Evolutionary conservation across 164 flowering plant genomes (phyloP), one percentile per base, ranked within the genome.

Genomic region (Magnolia kwangsiensis): DNA sequence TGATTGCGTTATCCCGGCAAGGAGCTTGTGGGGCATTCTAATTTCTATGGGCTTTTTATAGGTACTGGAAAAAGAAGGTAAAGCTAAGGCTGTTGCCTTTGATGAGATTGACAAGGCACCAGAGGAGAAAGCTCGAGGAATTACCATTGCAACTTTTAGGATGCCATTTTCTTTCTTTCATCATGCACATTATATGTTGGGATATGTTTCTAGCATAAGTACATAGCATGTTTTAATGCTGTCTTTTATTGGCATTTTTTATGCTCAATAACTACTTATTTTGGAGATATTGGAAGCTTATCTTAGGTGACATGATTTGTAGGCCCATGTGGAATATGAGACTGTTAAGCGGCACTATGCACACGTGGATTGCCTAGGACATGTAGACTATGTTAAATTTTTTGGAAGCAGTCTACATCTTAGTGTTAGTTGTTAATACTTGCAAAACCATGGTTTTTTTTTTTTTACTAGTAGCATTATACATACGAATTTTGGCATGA

Each of bases 261-360:
- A 18, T 66, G 8, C 55, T 50, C 59, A 23, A 37, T 1, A 79
- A 75, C 16, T 71, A n/a, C 50, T 50, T 50, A 8, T 63, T 24
- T n/a, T 18, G 4, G 50, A 51, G 18, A 29, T 4, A 49, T 37
- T 31, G 31, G 49, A 7, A 78, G 55, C 63, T 64, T 51, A 55
- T 8, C 8, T 50, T 68, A 67, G 50, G 11, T 37, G 24, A 37
- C 67, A 77, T 76, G 31, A 77, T 80, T 76, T 80, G 82, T 84
- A 96, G 99, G 96, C 99, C 59, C 98, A 96, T 83, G 99, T 96
- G 67, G 99, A 96, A 84, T 96, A 96, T 82, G 98, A 96, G 84
- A 96, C 99, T 67, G 82, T 83, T 3, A 96, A 94, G 85, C 82
- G 99, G 51, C 99, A 94, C 74, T 96, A 96, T 84, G 97, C 98